Conservation (phyloP, 2,329 filamentous ascomycete genomes). For the Decorospora gaudefroyi region DNA sequence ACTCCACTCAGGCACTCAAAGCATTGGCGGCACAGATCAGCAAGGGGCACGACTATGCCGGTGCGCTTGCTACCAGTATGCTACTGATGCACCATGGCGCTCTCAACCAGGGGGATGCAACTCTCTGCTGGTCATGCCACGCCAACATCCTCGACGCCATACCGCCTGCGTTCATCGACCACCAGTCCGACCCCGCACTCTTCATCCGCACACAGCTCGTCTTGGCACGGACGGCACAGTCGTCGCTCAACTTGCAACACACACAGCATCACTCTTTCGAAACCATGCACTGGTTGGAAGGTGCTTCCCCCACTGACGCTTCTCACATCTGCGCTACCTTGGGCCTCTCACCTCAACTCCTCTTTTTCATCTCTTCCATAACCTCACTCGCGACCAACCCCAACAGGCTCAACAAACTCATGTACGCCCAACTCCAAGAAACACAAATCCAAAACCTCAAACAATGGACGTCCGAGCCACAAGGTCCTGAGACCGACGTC, state of each 20-base stretch:
- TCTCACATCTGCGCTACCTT: constrained; percentile 32
- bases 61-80: constrained; percentile 42
- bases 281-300: constrained; percentile 32
- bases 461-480: constrained; percentile 36
- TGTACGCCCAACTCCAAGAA: constrained; percentile 36
- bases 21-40: constrained; percentile 36
- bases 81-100: constrained; percentile 41
- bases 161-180: constrained; percentile 27
- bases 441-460: constrained; percentile 32
- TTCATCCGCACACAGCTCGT: constrained; percentile 39
- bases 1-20: constrained; percentile 41
- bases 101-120: constrained; percentile 34
- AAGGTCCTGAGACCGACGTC: constrained; percentile 31
- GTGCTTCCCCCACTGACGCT: constrained; percentile 25
- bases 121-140: constrained; percentile 42
- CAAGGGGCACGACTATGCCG: constrained; percentile 34
- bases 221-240: constrained; percentile 38
- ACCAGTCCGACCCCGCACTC: constrained; percentile 33
- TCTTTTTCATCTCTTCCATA: constrained; percentile 37
- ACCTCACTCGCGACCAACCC: constrained; percentile 30
- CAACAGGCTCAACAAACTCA: constrained; percentile 21
- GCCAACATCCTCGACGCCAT: constrained; percentile 42
- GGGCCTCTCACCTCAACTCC: constrained; percentile 37
- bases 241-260: constrained; percentile 24
- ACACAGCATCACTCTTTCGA: constrained; percentile 34